Evolutionary conservation across 2,329 filamentous ascomycete genomes (phyloP), one percentile per base, ranked within the genome.

Genomic region (Ophiostoma fasciatum): DNA sequence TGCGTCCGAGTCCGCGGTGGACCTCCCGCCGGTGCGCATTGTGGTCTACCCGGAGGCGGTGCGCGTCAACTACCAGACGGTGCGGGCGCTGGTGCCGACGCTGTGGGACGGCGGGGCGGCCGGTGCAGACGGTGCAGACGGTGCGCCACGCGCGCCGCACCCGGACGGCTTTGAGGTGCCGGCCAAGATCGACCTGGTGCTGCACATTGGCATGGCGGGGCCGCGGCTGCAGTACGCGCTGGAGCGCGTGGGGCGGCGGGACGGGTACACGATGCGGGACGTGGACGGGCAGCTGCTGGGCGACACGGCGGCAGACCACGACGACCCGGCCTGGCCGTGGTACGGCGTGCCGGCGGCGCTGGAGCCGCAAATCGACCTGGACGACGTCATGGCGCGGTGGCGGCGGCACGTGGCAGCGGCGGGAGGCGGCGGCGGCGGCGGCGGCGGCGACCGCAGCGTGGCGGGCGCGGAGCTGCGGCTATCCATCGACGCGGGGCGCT

Each of bases 131-230:
- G n/a, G n/a, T n/a, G n/a, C n/a, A n/a, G n/a, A n/a, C n/a, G n/a
- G n/a, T n/a, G n/a, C n/a, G n/a, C n/a, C n/a, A n/a, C n/a, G n/a
- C n/a, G n/a, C n/a, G n/a, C n/a, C n/a, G n/a, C n/a, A n/a, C n/a
- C n/a, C n/a, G n/a, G n/a, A n/a, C n/a, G 19, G 28, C 1, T 42
- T 42, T n/a, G 11, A 13, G 9, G 37, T 35, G 7, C 41, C 43
- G 1, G 9, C n/a, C 1, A 36, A 31, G n/a, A 66, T 76, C 36
- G 79, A 92, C 53, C 57, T 79, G 21, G 65, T 75, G 17, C 54
- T 93, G 4, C 83, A 92, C 54, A 79, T 92, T 35, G 84, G 84
- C 43, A 84, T 92, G 68, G 81, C 82, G 52, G 51, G 79, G 53
- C 49, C 71, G 59, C 46, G 66, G 54, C 47, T 73, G 12, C 55